Evolutionary conservation across 331 rosid genomes (phyloP).

Genomic region (Arachis monticola): DNA sequence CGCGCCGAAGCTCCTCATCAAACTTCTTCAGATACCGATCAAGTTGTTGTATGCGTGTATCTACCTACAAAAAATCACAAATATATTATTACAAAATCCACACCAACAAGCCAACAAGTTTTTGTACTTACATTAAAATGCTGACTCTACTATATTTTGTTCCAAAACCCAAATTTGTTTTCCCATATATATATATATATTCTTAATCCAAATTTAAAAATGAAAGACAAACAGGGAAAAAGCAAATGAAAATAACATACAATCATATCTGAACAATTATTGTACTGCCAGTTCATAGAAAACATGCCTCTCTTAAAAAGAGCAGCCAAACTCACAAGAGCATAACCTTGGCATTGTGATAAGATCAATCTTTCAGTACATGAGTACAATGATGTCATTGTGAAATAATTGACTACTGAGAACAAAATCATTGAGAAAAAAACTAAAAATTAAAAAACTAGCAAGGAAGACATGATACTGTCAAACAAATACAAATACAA

Average conservation of each 20-base stretch:
- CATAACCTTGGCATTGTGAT: neutral
- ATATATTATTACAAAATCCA: conserved; percentile 30
- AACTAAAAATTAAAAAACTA: neutral
- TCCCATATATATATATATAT: too few relatives aligned
- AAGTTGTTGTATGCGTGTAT: conserved; percentile 91
- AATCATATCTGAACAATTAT: conserved; percentile 12
- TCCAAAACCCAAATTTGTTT: too few relatives aligned
- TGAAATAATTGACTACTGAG: neutral
- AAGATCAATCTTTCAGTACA: too few relatives aligned
- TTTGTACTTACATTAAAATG: conserved; percentile 21
- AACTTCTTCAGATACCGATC: conserved; percentile 89
- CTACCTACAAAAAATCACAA: conserved; percentile 66
- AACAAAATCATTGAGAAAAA: neutral
- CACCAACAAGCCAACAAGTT: conserved; percentile 21
- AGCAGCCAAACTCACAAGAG: neutral
- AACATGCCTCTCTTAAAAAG: too few relatives aligned
- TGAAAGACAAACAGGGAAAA: conserved; percentile 3
- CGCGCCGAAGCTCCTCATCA: conserved; percentile 84
- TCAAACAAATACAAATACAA: conserved; percentile 1
- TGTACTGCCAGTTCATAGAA: neutral
- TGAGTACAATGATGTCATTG: neutral
- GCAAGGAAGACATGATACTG: conserved; percentile 14
- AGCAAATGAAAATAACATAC: conserved; percentile 6
- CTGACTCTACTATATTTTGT: neutral
- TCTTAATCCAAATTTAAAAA: neutral